Base-by-base conservation (phyloP, 2,329 filamentous ascomycete species). In the Talaromyces marneffei region DNA sequence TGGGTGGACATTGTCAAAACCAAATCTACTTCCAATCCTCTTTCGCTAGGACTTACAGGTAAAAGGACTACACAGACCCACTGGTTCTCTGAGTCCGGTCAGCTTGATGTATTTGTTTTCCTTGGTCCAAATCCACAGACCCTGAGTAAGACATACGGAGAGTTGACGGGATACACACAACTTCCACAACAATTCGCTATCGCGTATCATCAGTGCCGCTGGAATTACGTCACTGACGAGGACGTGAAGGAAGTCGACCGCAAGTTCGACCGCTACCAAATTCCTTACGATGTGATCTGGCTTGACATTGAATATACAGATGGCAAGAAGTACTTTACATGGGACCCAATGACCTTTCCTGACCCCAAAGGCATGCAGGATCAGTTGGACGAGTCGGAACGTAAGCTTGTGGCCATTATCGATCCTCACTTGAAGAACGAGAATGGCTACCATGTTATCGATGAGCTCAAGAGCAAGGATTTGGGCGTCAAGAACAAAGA, bases 231-330 rank as follows among this genome's bases (percentile, higher is more conserved):
- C 61, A 95, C 91, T 1, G 93, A 97, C 69, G 92, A 97, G 66
- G 94, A 99, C 76, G 92, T 99, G 62, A 95, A 90, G 75, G 92
- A 97, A 70, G 93, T 99, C 44, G 92, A 97, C 73, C 87, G 90
- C 66, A 96, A 95, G 74, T 96, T 99, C 79, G 92, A 97, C 79
- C 95, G 94, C 78, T 86, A 87, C 77, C 88, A 91, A 72, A 97
- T 99, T 59, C 94, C 94, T 0, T 99, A 97, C 78, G 94, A 99
- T 76, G 90, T 97, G 65, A 99, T 99, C 70, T 99, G 94, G 94
- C 86, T 99, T 18, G 94, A 99, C 70, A 91, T 99, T 67, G 94
- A 99, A 78, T 99, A 97, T 75, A 95, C 92, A 0, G 90, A 99
- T 63, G 92, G 89, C 74, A 93, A 94, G 78, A 95, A 96, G 78